Conservation (phyloP, 2,329 filamentous ascomycete species). For the Paecilomyces sp. region DNA sequence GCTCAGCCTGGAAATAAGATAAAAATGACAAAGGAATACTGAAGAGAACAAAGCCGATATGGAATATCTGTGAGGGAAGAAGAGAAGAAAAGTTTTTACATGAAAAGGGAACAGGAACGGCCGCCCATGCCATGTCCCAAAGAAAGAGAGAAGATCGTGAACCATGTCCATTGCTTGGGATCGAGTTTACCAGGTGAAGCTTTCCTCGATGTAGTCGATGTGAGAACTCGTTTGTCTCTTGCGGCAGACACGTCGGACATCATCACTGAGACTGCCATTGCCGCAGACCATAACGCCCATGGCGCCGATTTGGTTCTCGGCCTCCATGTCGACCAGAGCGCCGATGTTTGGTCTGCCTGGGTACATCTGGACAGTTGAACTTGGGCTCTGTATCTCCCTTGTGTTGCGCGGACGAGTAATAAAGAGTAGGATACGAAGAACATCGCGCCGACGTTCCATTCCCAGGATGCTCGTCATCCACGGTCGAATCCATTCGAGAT, state of each 20-base stretch:
- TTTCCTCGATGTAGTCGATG: conserved; percentile 71
- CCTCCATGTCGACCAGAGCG: conserved; percentile 73
- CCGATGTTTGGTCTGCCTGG: conserved; percentile 79
- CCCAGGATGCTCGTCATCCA: conserved; percentile 74
- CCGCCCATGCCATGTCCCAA: neutral
- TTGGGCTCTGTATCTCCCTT: conserved; percentile 71
- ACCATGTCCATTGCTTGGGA: neutral
- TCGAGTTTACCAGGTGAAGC: conserved; percentile 48
- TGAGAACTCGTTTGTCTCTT: conserved; percentile 54
- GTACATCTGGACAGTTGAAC: conserved; percentile 80
- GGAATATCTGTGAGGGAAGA: no score
- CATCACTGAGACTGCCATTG: conserved; percentile 66
- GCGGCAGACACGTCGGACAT: conserved; percentile 63
- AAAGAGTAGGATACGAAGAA: conserved; percentile 82
- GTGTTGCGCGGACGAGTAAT: conserved; percentile 79
- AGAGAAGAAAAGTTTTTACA: neutral
- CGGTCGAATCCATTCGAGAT: conserved; percentile 86
- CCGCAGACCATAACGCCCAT: conserved; percentile 83
- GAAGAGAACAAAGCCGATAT: neutral
- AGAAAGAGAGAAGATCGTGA: neutral
- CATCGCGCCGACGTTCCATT: conserved; percentile 72
- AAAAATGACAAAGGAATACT: neutral
- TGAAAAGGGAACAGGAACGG: no score
- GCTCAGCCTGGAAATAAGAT: neutral
- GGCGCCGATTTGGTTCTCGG: conserved; percentile 72